These are phyloP conservation scores for Bjerkandera adusta DNA, from an alignment of 1,284 basidiomycete genomes.

Conservation along the genomic window DNA sequence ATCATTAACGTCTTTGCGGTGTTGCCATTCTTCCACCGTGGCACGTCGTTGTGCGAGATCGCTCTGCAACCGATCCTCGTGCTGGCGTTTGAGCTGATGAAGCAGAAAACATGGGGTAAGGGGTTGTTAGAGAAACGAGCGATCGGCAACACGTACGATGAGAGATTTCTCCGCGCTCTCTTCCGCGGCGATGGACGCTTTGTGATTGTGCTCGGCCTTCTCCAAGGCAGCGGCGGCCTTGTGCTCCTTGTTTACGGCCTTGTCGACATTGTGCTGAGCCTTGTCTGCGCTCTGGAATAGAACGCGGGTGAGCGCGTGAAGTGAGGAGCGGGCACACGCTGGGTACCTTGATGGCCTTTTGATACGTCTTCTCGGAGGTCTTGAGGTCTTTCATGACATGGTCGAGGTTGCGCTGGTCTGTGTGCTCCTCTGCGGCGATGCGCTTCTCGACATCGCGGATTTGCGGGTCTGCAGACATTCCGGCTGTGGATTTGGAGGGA, in stretches of 20 bases:
- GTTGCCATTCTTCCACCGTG: constrained; percentile 26
- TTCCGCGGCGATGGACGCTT: constrained; percentile 41
- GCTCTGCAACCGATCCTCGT: constrained; percentile 26
- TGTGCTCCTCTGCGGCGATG: constrained; percentile 42
- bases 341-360: constrained; percentile 50
- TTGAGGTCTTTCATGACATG: constrained; percentile 46
- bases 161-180: constrained; percentile 43
- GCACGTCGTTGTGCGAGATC: constrained; percentile 26
- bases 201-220: constrained; percentile 48
- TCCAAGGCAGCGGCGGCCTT: constrained; percentile 42
- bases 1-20: constrained; percentile 29
- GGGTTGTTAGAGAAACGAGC: background rate
- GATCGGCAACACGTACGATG: constrained; percentile 36
- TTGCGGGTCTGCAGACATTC: constrained; percentile 25
- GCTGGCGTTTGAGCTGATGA: constrained; percentile 26
- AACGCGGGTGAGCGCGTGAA: background rate
- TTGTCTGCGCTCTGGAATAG: constrained; percentile 38
- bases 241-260: constrained; percentile 46
- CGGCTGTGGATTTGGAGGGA: constrained; percentile 20
- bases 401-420: constrained; percentile 44
- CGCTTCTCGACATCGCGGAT: constrained; percentile 46
- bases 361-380: constrained; percentile 42
- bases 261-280: constrained; percentile 43
- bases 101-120: too few relatives aligned
- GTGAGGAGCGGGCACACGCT: too few relatives aligned